phyloP scores from a whole-genome alignment of 129 eudicot species.

The Logfia minima region DNA sequence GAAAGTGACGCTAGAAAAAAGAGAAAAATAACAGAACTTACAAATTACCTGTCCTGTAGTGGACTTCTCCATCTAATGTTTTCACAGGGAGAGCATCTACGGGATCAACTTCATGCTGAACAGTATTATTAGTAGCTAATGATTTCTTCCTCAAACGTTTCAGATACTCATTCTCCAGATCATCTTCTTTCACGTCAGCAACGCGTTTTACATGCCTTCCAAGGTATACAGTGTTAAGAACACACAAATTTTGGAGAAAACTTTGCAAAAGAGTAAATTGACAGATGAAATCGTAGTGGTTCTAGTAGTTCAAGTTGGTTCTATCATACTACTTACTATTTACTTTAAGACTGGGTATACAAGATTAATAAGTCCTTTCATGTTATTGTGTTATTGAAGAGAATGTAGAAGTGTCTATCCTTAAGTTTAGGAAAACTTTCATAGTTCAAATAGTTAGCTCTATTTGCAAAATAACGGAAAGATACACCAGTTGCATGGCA shows the following conservation, averaged over 20 bases:
- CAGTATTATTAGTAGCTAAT: slow-evolving; percentile 35
- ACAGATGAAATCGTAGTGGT: background rate
- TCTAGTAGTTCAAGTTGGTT: background rate
- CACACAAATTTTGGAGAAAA: background rate
- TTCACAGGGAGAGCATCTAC: slow-evolving; percentile 97
- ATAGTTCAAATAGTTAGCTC: background rate
- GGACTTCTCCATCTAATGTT: slow-evolving; percentile 68
- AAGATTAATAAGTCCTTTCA: background rate
- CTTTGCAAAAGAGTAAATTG: background rate
- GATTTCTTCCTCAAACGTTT: slow-evolving; percentile 46
- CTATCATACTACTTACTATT: background rate
- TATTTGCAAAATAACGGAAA: background rate
- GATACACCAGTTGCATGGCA: background rate
- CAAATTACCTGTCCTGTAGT: slow-evolving; percentile 57
- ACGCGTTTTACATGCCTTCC: slow-evolving; percentile 84
- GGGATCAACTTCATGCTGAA: slow-evolving; percentile 64
- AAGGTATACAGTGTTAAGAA: slow-evolving; percentile 22
- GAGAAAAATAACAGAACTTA: background rate
- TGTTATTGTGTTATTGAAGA: background rate
- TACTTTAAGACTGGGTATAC: background rate
- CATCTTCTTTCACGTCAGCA: slow-evolving; percentile 88
- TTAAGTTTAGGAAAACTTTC: background rate
- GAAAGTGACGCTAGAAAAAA: background rate
- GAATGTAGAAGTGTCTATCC: background rate
- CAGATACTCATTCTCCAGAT: slow-evolving; percentile 60